Evolutionary conservation across 371 early-diverging fungal genomes (phyloP), one percentile per base, ranked within the genome.

Genomic region (Apophysomyces trapeziformis): DNA sequence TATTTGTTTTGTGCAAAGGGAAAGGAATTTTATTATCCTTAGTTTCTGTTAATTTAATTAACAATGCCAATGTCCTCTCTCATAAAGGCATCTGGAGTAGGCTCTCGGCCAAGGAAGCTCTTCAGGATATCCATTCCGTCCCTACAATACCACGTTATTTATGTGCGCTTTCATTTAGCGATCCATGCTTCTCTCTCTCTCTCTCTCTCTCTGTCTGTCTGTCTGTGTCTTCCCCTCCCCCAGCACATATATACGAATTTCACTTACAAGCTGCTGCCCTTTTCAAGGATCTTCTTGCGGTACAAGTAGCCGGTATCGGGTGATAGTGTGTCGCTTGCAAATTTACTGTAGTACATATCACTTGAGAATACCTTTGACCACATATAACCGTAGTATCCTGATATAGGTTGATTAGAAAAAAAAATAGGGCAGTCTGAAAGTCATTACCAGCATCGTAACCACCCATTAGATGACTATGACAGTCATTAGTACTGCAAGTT

Each of bases 281-380:
- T 91, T 37, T 73, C 77, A 38, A 93, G 82, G 69, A 93, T 88
- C 35, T 80, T 68, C 38, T 80, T 74, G 66, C 92, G 85, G 69
- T 91, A 92, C 57, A 85, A 79, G 47, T 73, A 68, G 38, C 92
- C 93, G 8, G 79, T 77, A 66, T 82, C 73, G 21, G 72, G 44
- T 12, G 80, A 78, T 26, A 89, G 74, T 1, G 89, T 88, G 32
- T 90, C 86, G 38, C 77, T 71, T 69, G 84, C 77, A 74, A 93
- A 93, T 59, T 89, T 86, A 60, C 89, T 88, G 61, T 80, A 89
- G 75, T 84, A 96, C 89, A 96, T 92, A 67, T 95, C 96, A 36
- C 92, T 90, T 1, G 93, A 89, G 70, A 89, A 93, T 57, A 95
- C 94, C 75, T 91, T 87, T 12, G 89, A 86, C 91, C 93, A 95